A percentile compares a stretch with the other conserved stretches of the same genome.
These are phyloP conservation scores for Malania oleifera DNA, from an alignment of 164 flowering plant genomes.

Conservation along the genomic window DNA sequence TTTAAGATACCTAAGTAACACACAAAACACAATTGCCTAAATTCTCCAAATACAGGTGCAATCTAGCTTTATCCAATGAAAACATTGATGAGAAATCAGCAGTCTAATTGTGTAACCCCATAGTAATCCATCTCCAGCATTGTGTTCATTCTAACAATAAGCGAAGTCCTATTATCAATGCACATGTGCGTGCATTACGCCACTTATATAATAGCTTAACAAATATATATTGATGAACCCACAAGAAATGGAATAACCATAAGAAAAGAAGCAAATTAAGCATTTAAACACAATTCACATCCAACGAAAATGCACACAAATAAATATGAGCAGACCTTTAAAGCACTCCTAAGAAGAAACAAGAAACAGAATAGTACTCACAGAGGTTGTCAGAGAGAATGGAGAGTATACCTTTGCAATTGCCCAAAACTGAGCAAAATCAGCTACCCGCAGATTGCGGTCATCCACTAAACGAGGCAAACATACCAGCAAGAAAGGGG, in stretches of 20 bases:
- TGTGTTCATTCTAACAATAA: no score
- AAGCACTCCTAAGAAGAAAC: conserved; percentile 20
- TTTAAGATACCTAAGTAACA: no score
- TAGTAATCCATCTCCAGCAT: no score
- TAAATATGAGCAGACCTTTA: conserved; percentile 14
- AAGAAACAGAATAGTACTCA: conserved; percentile 25
- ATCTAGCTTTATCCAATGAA: no score
- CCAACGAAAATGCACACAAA: background rate
- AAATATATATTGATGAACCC: background rate
- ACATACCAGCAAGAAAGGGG: conserved; percentile 93
- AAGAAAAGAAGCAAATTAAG: conserved; percentile 3
- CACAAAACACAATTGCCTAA: no score
- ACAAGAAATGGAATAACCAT: background rate
- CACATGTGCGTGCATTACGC: no score
- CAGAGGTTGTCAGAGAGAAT: conserved; percentile 39
- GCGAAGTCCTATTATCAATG: no score
- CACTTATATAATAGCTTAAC: no score
- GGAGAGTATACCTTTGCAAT: conserved; percentile 90
- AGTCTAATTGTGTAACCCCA: no score
- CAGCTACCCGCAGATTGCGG: conserved; percentile 99
- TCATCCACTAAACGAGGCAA: conserved; percentile 99
- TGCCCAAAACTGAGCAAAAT: conserved; percentile 99
- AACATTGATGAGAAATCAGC: no score
- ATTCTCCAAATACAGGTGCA: no score
- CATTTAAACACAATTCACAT: conserved; percentile 4